Base-by-base conservation (phyloP, 2,329 filamentous ascomycete genomes). In the Fragosphaeria purpurea region DNA sequence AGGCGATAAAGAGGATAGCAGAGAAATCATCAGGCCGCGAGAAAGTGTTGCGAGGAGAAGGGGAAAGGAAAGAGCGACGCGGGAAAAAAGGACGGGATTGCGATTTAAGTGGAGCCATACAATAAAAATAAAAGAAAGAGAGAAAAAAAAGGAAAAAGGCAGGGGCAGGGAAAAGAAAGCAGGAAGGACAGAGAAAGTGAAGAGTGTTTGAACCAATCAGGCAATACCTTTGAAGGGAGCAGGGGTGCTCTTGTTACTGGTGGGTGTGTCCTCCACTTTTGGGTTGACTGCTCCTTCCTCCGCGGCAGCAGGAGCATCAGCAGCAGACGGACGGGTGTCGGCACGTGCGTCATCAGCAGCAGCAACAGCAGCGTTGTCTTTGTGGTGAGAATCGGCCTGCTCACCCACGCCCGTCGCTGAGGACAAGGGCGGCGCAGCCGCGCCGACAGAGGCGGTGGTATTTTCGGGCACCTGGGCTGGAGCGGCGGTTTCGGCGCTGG, bases 71-170 rank as follows among this genome's bases (percentile, higher is more conserved):
- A 33, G 8, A 6, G 34, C 5, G n/a, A 48, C 39, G 41, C 45
- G 41, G 45, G 45, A 53, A 47, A 22, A 50, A 42, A 32, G 43
- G 46, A 44, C 48, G 49, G 50, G 41, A 45, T 39, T 47, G 47
- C 47, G 50, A 50, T 46, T 22, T 39, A 37, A 53, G 51, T 50
- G 46, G 50, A 45, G 50, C 47, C 22, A 7, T 38, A n/a, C 32
- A 51, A 39, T 31, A 47, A 34, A 41, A 13, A 38, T 30, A 48
- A 48, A 39, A 51, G 44, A 53, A 42, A 46, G 45, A 41, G 46
- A 41, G 44, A 42, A 51, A 43, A 45, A 33, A 31, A 35, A 37
- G 40, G 44, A 30, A 9, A 30, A 13, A 9, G 10, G 32, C 10
- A 40, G 33, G 41, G 31, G 37, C 10, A 37, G 44, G 6, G 22